These are phyloP conservation scores for Colletotrichum tropicale DNA, from an alignment of 2,329 filamentous ascomycete species.

Conservation along the genomic window DNA sequence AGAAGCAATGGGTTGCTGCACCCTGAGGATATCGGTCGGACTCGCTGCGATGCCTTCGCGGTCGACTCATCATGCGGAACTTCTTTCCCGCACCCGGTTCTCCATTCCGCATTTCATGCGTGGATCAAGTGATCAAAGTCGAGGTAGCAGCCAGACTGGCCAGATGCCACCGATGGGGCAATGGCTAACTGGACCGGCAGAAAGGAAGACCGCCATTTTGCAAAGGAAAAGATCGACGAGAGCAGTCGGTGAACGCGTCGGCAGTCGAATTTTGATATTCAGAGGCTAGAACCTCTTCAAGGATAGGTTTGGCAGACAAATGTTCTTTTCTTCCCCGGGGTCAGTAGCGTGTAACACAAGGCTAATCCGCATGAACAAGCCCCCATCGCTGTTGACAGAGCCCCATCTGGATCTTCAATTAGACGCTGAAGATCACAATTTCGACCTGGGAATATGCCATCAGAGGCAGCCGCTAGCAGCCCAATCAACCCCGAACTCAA, in stretches of 20 bases:
- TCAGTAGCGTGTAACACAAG: background rate
- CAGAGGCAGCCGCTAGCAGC: conserved; percentile 11
- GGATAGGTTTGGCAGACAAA: background rate
- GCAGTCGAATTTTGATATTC: conserved; percentile 8
- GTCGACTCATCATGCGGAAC: background rate
- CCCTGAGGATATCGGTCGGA: background rate
- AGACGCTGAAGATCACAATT: conserved; percentile 18
- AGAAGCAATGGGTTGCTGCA: conserved; percentile 6
- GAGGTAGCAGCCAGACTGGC: background rate
- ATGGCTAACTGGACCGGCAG: background rate
- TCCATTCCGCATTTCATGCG: background rate
- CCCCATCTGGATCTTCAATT: conserved; percentile 17
- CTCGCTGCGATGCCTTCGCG: background rate
- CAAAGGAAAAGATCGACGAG: background rate
- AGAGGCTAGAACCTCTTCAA: background rate
- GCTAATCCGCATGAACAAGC: conserved; percentile 10
- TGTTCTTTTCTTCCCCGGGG: background rate
- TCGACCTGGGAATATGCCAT: conserved; percentile 16
- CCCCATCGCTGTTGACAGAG: background rate
- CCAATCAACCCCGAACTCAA: background rate
- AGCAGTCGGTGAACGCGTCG: background rate
- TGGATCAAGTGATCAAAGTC: background rate
- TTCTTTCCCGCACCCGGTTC: background rate
- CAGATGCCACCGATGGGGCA: background rate
- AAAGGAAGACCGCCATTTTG: background rate